Evolutionary conservation across 176 grass and related monocot species (phyloP).

Genomic region (Miscanthus lutarioriparius): DNA sequence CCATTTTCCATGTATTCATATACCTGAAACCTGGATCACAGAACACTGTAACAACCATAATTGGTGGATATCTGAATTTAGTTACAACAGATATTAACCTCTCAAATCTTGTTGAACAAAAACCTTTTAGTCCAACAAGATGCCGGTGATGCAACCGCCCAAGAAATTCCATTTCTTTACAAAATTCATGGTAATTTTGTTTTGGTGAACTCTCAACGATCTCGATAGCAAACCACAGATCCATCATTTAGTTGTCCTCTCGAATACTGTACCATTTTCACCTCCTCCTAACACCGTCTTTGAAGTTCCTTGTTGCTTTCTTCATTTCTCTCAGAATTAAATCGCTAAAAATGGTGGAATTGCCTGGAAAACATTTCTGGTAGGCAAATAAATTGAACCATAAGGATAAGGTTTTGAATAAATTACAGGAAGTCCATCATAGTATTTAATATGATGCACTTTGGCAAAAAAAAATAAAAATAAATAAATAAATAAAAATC

Average conservation of each 20-base stretch:
- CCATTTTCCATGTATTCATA: slow-evolving; percentile 58
- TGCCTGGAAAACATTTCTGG: slow-evolving; percentile 54
- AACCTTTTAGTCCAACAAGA: no score
- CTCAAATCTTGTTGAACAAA: slow-evolving; percentile 45
- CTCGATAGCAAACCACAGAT: slow-evolving; percentile 60
- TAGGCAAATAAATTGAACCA: slow-evolving; percentile 22
- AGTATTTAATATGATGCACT: no score
- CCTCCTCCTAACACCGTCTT: slow-evolving; percentile 46
- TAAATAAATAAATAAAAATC: no score
- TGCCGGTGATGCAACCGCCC: no score
- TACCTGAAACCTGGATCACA: slow-evolving; percentile 51
- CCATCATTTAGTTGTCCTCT: slow-evolving; percentile 77
- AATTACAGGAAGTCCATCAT: neutral
- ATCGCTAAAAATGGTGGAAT: slow-evolving; percentile 55
- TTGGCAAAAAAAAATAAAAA: no score
- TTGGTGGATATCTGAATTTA: slow-evolving; percentile 8
- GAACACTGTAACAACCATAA: slow-evolving; percentile 18
- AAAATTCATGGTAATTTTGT: no score
- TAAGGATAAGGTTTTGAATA: neutral
- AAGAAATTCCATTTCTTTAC: no score
- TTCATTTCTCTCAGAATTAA: slow-evolving; percentile 69
- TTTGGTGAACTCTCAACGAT: slow-evolving; percentile 45
- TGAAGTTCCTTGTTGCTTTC: slow-evolving; percentile 79
- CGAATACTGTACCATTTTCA: slow-evolving; percentile 59
- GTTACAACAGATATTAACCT: slow-evolving; percentile 55